These are phyloP conservation scores for Fusarium algeriense DNA, from an alignment of 2,329 filamentous ascomycete species.

Conservation along the genomic window DNA sequence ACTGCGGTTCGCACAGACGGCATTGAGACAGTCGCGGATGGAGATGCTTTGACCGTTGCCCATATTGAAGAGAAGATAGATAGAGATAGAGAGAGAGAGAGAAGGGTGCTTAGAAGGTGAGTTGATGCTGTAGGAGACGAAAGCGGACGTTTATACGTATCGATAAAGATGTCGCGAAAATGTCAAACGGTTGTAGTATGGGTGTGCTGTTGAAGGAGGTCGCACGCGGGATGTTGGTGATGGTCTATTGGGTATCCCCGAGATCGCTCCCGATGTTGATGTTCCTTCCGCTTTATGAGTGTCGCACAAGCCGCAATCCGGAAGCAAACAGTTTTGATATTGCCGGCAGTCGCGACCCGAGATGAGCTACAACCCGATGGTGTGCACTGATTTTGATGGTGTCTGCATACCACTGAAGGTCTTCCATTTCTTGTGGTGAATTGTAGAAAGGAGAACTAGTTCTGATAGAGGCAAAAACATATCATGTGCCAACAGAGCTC, in stretches of 20 bases:
- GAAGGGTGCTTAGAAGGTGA: too few species aligned
- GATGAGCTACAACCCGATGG: not conserved
- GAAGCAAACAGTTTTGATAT: not conserved
- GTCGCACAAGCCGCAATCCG: not conserved
- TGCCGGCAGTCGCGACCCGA: not conserved
- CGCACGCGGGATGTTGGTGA: not conserved
- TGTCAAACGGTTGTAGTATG: not conserved
- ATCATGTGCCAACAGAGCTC: too few species aligned
- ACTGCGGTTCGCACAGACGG: constrained; percentile 59
- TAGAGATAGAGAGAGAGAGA: not conserved
- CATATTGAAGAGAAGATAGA: constrained; percentile 49
- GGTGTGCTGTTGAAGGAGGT: not conserved
- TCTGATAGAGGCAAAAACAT: too few species aligned
- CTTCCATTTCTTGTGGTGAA: too few species aligned
- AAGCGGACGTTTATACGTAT: not conserved
- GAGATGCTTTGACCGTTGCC: constrained; percentile 57
- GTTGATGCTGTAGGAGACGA: not conserved
- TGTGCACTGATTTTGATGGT: not conserved
- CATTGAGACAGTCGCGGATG: constrained; percentile 60
- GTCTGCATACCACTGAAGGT: not conserved
- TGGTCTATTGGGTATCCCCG: not conserved
- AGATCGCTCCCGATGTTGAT: not conserved
- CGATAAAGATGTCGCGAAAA: not conserved
- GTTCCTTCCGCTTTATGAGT: not conserved
- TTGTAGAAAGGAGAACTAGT: too few species aligned